A percentile compares a stretch with the other conserved stretches of the same genome.
phyloP scores from a whole-genome alignment of 192 early-diverging fungal genomes.

The Dissophora ornata region DNA sequence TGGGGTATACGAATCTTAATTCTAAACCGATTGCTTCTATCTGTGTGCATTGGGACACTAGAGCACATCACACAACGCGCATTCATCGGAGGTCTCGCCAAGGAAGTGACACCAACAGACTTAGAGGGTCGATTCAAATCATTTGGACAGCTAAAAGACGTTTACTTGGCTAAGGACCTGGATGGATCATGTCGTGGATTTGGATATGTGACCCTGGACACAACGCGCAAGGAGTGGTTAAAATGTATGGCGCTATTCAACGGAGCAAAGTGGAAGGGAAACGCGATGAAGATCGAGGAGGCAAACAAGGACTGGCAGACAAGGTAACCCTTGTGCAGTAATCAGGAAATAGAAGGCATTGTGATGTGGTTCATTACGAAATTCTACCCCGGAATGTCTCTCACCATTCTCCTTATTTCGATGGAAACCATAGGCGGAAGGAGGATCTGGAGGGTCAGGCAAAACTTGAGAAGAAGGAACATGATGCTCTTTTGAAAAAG shows the following conservation, averaged over 20 bases:
- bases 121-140: slow-evolving; percentile 74
- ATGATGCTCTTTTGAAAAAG: slow-evolving; percentile 57
- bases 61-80: slow-evolving; percentile 64
- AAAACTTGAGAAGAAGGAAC: slow-evolving; percentile 53
- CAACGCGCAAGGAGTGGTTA: slow-evolving; percentile 71
- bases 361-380: no score
- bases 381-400: no score
- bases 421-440: slow-evolving; percentile 37
- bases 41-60: no score
- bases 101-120: slow-evolving; percentile 63
- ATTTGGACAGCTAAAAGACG: slow-evolving; percentile 72
- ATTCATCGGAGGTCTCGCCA: slow-evolving; percentile 82
- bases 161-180: slow-evolving; percentile 62
- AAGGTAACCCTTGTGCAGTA: no score
- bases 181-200: slow-evolving; percentile 73
- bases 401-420: no score
- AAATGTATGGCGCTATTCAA: slow-evolving; percentile 79
- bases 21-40: not conserved
- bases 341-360: no score
- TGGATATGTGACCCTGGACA: slow-evolving; percentile 76
- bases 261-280: slow-evolving; percentile 88
- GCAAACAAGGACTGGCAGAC: slow-evolving; percentile 79
- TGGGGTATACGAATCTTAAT: not conserved
- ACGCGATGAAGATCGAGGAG: slow-evolving; percentile 80
- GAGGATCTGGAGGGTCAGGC: slow-evolving; percentile 59